Conservation (phyloP, 306 rosid species). For the Gastrolobium bilobum region DNA sequence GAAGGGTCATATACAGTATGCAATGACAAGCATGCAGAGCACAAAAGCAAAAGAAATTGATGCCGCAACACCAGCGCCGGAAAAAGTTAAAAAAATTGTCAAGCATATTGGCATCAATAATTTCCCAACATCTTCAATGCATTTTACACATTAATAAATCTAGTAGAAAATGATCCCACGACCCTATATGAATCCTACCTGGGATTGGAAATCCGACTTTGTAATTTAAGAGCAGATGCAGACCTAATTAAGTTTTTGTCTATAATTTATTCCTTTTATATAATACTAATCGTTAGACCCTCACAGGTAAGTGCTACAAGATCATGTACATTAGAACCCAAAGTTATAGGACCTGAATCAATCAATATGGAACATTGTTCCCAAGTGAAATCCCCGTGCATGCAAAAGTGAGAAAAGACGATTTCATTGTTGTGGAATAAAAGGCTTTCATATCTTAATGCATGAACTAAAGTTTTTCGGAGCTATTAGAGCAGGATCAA, state of each 20-base stretch:
- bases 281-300: background rate
- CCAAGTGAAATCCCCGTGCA: background rate
- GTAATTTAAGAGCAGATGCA: background rate
- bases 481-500: background rate
- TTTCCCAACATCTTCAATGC: background rate
- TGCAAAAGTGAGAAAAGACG: background rate
- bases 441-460: background rate
- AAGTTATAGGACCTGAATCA: background rate
- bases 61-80: slow-evolving; percentile 61
- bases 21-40: slow-evolving; percentile 46
- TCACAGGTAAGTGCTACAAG: slow-evolving; percentile 26
- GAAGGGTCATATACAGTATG: slow-evolving; percentile 48
- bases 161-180: slow-evolving; percentile 14
- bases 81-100: slow-evolving; percentile 40
- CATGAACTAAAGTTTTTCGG: background rate
- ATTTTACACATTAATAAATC: background rate
- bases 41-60: slow-evolving; percentile 49
- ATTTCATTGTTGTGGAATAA: background rate
- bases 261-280: slow-evolving; percentile 12
- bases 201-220: background rate
- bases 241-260: background rate
- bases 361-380: slow-evolving; percentile 17
- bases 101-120: slow-evolving; percentile 25
- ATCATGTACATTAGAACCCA: slow-evolving; percentile 31
- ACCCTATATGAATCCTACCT: background rate